Evolutionary conservation across 345 rosid genomes (phyloP).

Genomic region (Salix koriyanagi): DNA sequence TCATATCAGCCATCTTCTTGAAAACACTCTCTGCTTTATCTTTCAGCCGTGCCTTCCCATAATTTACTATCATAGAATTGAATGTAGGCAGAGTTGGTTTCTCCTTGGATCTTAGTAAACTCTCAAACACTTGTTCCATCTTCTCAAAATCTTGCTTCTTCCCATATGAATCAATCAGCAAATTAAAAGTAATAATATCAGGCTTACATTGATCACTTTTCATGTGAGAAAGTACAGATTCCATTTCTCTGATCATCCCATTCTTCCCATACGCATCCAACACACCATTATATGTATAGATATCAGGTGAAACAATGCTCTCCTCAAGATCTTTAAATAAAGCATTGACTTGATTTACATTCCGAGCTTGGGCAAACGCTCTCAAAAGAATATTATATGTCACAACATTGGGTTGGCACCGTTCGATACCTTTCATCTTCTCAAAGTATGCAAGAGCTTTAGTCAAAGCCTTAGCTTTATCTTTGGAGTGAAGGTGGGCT

Average conservation of each 20-base stretch:
- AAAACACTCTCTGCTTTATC: conserved; percentile 66
- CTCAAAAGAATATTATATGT: conserved; percentile 85
- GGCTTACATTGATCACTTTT: conserved; percentile 69
- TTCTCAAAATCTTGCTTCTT: conserved; percentile 82
- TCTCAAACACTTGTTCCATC: conserved; percentile 90
- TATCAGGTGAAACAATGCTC: conserved; percentile 61
- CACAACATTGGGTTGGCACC: conserved; percentile 79
- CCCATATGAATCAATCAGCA: conserved; percentile 79
- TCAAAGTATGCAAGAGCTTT: conserved; percentile 72
- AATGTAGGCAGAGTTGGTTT: conserved; percentile 78
- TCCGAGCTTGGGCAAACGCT: conserved; percentile 79
- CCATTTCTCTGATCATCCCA: conserved; percentile 92
- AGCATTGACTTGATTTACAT: conserved; percentile 62
- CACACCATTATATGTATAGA: conserved; percentile 78
- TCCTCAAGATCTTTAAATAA: conserved; percentile 69
- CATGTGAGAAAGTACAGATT: conserved; percentile 71
- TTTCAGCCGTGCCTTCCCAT: conserved; percentile 73
- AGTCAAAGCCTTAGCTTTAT: conserved; percentile 73
- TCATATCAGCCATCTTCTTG: conserved; percentile 64
- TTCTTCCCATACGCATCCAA: conserved; percentile 95
- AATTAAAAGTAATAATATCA: conserved; percentile 70
- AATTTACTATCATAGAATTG: conserved; percentile 82
- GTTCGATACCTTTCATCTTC: conserved; percentile 76
- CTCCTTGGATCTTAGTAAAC: conserved; percentile 71
- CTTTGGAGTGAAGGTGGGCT: conserved; percentile 80